Evolutionary conservation across 805 yeast species (phyloP), one percentile per base, ranked within the genome.

Genomic region (Yarrowia sp.): DNA sequence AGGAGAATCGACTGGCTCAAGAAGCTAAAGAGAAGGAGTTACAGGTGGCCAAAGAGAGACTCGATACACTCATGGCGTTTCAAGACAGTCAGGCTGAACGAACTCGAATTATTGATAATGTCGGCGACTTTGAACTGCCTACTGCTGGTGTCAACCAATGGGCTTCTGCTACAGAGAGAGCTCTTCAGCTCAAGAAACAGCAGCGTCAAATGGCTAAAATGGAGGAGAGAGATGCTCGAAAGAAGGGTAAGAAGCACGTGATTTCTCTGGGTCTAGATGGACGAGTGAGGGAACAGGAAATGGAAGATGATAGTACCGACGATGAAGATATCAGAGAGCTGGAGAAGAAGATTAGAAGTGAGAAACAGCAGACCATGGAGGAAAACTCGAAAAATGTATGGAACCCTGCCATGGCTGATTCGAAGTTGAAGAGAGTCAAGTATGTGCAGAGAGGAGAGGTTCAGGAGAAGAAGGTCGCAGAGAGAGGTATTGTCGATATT

Each of bases 51-150:
- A 74, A 77, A n/a, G 86, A 86, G 68, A 81, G 92, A 60, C 77
- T 95, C 57, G 89, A 90, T 36, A 87, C 84, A 36, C 77, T 95
- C 55, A 78, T 95, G 48, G 83, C 85, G 67, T 95, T 86, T 74
- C 99, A 95, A 74, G 90, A 84, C 1, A 86, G 92, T 15, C 89
- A 96, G 7, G 90, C 92, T 1, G 96, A 91, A 74, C 81, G 99
- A 73, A 95, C 99, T 0, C 85, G 84, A 69, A 91, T 95, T 68
- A 92, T 96, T 43, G 99, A 95, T 73, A 87, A 90, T 72, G 97
- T 96, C 0, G 85, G 96, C 5, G 99, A 95, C 73, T 90, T 84
- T 73, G 96, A 90, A 58, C 75, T 87, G 65, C 84, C 90, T 0
- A 78, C 78, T 2, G 76, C 82, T 0, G 81, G 80, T 36, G 71